Evolutionary conservation across 352 stramenopile genomes (phyloP), one percentile per base, ranked within the genome.

Genomic region (Phytopythium cucurbitacearum): DNA sequence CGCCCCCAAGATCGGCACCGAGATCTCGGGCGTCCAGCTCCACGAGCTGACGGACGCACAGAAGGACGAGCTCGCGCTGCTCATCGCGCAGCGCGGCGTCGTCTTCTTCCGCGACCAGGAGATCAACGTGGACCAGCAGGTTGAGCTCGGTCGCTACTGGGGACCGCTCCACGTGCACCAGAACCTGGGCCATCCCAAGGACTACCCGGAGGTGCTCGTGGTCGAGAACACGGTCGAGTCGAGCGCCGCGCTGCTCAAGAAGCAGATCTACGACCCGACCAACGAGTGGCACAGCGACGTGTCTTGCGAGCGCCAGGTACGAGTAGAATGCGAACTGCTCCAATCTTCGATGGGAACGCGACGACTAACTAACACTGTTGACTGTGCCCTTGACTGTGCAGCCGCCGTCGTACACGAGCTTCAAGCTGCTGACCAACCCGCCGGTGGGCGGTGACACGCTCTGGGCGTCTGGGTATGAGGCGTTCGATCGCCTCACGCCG

Each of bases 261-360:
- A 40, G 2, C 60, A 71, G 41, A 57, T 57, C 1, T 64, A 62
- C 52, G 64, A 70, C 40, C 53, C 52, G 4, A 50, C 62, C 40
- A 70, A 62, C 42, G 56, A 71, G 36, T 76, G 67, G 67, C 67
- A 76, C 43, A 71, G 64, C 21, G 64, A 76, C 46, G 65, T 70
- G 12, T 69, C 67, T 3, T 69, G 65, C 38, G 67, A 76, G 33
- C 67, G 59, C 3, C 67, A 76, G 38, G 49, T 55, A 28, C 21
- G 21, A 28, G 21, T 28, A 28, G 49, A 6, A 39, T 11, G 3
- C 10, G 10, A 12, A 15, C 1, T 12, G 0, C 7, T 51, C 10
- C 40, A 1, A 8, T 11, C 8, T 40, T 42, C 15, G 34, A 33
- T 28, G 9, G 16, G 34, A 38, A 6, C n/a, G 49, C 3, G 46